phyloP scores from a whole-genome alignment of 1,284 basidiomycete species.

The Coniferiporia weirii region DNA sequence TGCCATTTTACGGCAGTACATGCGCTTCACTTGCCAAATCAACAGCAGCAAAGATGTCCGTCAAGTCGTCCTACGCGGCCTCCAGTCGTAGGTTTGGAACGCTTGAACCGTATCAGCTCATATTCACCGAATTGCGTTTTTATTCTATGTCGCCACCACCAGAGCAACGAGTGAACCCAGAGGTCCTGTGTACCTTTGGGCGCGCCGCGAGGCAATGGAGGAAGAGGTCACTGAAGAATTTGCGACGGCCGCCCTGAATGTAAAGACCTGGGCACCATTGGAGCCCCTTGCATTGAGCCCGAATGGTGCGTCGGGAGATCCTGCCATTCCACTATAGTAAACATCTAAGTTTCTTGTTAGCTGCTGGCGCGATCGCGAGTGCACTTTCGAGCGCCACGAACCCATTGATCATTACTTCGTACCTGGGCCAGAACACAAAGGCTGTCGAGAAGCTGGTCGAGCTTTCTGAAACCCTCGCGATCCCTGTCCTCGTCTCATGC shows the following conservation, averaged over 20 bases:
- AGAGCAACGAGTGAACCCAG: constrained; percentile 62
- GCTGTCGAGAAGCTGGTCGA: constrained; percentile 43
- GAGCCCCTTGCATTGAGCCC: constrained; percentile 45
- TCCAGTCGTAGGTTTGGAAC: constrained; percentile 49
- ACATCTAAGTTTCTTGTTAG: constrained; percentile 26
- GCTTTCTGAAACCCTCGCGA: constrained; percentile 46
- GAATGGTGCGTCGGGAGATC: constrained; percentile 31
- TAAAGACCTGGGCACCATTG: constrained; percentile 45
- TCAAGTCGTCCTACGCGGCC: constrained; percentile 47
- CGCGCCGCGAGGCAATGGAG: constrained; percentile 64
- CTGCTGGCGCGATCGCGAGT: constrained; percentile 37
- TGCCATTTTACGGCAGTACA: constrained; percentile 65
- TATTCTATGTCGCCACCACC: constrained; percentile 1
- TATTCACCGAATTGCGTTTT: not conserved
- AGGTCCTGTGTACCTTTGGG: constrained; percentile 71
- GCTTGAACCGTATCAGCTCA: not conserved
- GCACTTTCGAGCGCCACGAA: constrained; percentile 46
- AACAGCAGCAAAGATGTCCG: constrained; percentile 45
- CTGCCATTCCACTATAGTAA: not conserved
- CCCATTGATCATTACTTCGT: constrained; percentile 61
- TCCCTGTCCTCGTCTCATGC: constrained; percentile 51
- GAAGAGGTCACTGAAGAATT: constrained; percentile 45
- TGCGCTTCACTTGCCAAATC: constrained; percentile 60
- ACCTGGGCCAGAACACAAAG: constrained; percentile 50
- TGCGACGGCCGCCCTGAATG: constrained; percentile 28